Conservation (phyloP, 192 early-diverging fungal species). For the Coemansia biformis region DNA sequence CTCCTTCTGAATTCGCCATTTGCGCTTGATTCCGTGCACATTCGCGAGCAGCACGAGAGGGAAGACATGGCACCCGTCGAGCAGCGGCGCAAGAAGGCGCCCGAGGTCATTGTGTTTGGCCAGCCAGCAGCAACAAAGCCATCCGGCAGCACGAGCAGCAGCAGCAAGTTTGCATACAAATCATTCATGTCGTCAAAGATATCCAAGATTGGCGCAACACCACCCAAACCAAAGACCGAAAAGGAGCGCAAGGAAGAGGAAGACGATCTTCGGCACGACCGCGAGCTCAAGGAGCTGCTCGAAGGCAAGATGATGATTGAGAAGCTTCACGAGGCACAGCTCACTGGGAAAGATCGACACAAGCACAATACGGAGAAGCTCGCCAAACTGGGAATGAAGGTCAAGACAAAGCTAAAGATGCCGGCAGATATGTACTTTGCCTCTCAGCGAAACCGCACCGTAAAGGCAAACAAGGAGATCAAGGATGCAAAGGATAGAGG, state of each 20-base stretch:
- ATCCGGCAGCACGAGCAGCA: not conserved
- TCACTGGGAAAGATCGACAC: slow-evolving; percentile 35
- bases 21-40: no score
- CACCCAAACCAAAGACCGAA: slow-evolving; percentile 67
- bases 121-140: slow-evolving; percentile 1
- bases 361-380: slow-evolving; percentile 39
- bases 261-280: slow-evolving; percentile 21
- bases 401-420: slow-evolving; percentile 34
- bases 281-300: slow-evolving; percentile 25
- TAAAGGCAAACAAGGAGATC: slow-evolving; percentile 11
- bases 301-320: slow-evolving; percentile 40
- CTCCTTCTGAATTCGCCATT: no score
- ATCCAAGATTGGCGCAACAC: slow-evolving; percentile 77
- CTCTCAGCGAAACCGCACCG: slow-evolving; percentile 12
- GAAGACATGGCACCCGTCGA: slow-evolving; percentile 9
- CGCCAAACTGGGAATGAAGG: slow-evolving; percentile 34
- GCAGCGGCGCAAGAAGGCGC: slow-evolving; percentile 5
- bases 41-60: no score
- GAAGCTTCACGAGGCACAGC: slow-evolving; percentile 42
- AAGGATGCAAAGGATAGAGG: slow-evolving; percentile 41
- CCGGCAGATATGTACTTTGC: slow-evolving; percentile 24
- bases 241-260: slow-evolving; percentile 64
- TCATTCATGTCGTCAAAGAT: slow-evolving; percentile 50
- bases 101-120: slow-evolving; percentile 39
- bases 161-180: slow-evolving; percentile 30